Conservation (phyloP, 2,329 filamentous ascomycete genomes). For the Zymoseptoria pseudotritici region DNA sequence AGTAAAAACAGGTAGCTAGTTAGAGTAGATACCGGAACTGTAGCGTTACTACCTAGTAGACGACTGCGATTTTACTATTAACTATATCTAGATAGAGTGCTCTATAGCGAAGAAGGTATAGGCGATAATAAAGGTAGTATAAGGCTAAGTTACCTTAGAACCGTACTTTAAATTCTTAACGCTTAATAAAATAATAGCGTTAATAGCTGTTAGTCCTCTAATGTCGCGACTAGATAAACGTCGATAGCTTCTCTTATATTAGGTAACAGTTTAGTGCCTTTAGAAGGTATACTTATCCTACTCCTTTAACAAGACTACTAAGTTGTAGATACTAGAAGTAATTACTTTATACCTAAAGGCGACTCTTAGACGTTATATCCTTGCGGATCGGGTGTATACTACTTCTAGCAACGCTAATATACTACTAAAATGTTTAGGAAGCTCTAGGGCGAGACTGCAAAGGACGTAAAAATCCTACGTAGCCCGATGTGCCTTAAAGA, state of each 20-base stretch:
- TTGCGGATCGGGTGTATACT: not conserved
- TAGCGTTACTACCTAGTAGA: not conserved
- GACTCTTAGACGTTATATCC: not conserved
- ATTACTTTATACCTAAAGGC: not conserved
- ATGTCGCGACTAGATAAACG: not conserved
- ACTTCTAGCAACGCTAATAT: not conserved
- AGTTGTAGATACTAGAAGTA: not conserved
- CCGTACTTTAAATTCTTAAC: not conserved
- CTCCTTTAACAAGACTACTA: not conserved
- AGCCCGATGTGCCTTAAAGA: not conserved
- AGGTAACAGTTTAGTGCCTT: not conserved
- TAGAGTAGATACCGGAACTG: not conserved
- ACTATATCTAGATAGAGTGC: conserved; percentile 1
- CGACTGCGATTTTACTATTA: not conserved
- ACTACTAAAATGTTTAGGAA: not conserved
- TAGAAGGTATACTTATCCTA: conserved; percentile 1
- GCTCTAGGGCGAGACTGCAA: not conserved
- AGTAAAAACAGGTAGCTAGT: not conserved
- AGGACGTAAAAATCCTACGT: not conserved
- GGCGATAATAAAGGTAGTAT: not conserved
- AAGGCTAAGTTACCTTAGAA: too few species aligned
- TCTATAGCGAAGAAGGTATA: not conserved
- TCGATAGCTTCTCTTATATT: not conserved
- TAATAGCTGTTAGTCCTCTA: not conserved
- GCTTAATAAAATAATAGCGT: not conserved